These are phyloP conservation scores for Puccinia sorghi DNA, from an alignment of 1,284 basidiomycete species.

Conservation along the genomic window DNA sequence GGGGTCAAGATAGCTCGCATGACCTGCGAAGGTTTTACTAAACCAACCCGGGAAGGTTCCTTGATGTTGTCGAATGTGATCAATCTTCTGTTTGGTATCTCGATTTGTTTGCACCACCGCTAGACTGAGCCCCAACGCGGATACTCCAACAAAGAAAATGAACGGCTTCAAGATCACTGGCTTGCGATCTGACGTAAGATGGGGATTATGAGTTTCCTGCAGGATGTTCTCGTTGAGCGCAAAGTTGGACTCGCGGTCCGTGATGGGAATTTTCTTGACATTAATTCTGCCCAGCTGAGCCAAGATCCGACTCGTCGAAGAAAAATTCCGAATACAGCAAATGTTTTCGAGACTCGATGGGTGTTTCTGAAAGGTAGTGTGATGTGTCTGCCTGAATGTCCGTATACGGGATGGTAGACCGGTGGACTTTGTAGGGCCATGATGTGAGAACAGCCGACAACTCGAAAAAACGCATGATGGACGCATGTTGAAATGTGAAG, in stretches of 20 bases:
- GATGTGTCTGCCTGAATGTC: background rate
- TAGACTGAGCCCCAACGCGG: conserved; percentile 23
- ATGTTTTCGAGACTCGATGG: background rate
- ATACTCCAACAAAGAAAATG: conserved; percentile 19
- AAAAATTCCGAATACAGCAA: background rate
- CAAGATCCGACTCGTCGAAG: background rate
- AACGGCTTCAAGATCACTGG: conserved; percentile 41
- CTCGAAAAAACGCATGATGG: conserved; percentile 4
- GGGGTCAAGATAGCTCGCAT: conserved; percentile 15
- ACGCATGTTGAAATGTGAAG: background rate
- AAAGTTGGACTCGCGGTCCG: conserved; percentile 16
- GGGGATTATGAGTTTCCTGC: conserved; percentile 7
- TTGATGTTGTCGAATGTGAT: conserved; percentile 32
- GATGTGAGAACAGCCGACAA: background rate
- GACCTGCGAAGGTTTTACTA: conserved; percentile 20
- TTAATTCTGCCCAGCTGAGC: conserved; percentile 39
- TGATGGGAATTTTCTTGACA: conserved; percentile 31
- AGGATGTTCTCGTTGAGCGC: conserved; percentile 13
- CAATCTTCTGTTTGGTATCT: conserved; percentile 41
- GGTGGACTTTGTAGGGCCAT: background rate
- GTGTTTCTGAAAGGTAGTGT: background rate
- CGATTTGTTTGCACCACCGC: conserved; percentile 37
- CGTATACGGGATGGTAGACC: background rate
- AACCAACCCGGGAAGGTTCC: conserved; percentile 36
- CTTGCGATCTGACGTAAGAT: conserved; percentile 1